Evolutionary conservation across 2,329 filamentous ascomycete species (phyloP).

Genomic region (Trichoderma sp.): DNA sequence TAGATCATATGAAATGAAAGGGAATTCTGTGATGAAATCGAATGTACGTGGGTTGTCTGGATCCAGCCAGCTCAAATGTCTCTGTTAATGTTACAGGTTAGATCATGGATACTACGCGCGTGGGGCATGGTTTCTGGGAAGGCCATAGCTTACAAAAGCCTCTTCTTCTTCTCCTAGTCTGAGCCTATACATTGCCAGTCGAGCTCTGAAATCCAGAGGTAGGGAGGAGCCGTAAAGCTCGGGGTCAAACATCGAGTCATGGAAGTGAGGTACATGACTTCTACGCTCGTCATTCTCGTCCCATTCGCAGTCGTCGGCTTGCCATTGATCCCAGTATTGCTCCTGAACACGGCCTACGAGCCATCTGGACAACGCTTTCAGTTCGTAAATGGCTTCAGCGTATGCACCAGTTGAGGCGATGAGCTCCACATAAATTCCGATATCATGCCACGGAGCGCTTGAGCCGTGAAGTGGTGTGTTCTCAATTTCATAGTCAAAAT

Average conservation of each 20-base stretch:
- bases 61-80: constrained; percentile 69
- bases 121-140: not conserved
- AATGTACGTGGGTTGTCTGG: constrained; percentile 52
- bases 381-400: constrained; percentile 62
- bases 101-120: not conserved
- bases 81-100: constrained; percentile 37
- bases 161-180: constrained; percentile 67
- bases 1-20: constrained; percentile 74
- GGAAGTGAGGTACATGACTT: constrained; percentile 58
- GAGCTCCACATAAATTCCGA: constrained; percentile 82
- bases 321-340: constrained; percentile 69
- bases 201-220: constrained; percentile 78
- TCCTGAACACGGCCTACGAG: constrained; percentile 74
- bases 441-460: constrained; percentile 69
- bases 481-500: constrained; percentile 44
- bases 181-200: constrained; percentile 80
- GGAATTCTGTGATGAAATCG: constrained; percentile 61
- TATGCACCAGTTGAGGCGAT: constrained; percentile 64
- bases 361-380: constrained; percentile 77
- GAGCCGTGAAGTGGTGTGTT: constrained; percentile 34
- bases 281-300: constrained; percentile 72
- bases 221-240: constrained; percentile 69
- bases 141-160: constrained; percentile 60
- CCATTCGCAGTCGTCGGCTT: constrained; percentile 84
- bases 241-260: constrained; percentile 49